Evolutionary conservation across 257 asterid genomes (phyloP).

Genomic region (Solanum clarkiae): DNA sequence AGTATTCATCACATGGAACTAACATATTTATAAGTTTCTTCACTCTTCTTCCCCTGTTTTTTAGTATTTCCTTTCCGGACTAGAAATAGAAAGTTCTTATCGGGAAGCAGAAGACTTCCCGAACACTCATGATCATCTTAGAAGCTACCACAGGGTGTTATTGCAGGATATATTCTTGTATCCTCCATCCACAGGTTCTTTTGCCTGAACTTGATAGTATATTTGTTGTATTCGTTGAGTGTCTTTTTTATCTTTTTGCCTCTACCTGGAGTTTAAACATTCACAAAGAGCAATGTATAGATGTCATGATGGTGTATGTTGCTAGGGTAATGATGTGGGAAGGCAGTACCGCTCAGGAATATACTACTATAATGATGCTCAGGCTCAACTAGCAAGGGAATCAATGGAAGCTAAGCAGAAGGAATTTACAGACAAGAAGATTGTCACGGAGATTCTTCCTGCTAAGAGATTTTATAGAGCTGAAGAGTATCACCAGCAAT

Average conservation of each 20-base stretch:
- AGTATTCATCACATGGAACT: neutral
- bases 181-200: neutral
- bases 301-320: neutral
- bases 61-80: neutral
- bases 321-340: slow-evolving; percentile 91
- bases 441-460: slow-evolving; percentile 75
- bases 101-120: neutral
- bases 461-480: slow-evolving; percentile 96
- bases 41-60: neutral
- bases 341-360: slow-evolving; percentile 90
- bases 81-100: neutral
- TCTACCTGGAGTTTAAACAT: neutral
- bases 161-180: neutral
- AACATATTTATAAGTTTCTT: neutral
- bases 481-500: slow-evolving; percentile 96
- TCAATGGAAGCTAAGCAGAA: slow-evolving; percentile 64
- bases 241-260: neutral
- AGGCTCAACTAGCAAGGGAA: slow-evolving; percentile 69
- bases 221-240: neutral
- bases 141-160: neutral
- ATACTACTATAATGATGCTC: slow-evolving; percentile 78
- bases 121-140: neutral
- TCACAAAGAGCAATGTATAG: neutral
- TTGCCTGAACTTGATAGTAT: neutral
- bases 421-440: slow-evolving; percentile 34